Evolutionary conservation across 306 rosid genomes (phyloP).

Genomic region (Hippophae gyantsensis): DNA sequence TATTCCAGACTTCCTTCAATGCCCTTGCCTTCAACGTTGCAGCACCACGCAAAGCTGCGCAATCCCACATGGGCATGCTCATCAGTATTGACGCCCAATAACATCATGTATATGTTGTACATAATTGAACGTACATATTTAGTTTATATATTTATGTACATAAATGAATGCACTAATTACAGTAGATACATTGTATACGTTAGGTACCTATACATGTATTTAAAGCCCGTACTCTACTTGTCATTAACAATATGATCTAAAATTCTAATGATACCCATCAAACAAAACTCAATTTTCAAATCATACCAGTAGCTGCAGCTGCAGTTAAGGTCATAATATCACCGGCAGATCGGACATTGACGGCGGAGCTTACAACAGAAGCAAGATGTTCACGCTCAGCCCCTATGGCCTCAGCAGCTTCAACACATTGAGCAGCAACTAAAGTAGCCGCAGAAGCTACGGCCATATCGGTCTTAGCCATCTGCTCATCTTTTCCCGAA

Average conservation of each 20-base stretch:
- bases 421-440: conserved; percentile 93
- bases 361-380: conserved; percentile 76
- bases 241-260: neutral
- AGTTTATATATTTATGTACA: no score
- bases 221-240: no score
- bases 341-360: conserved; percentile 76
- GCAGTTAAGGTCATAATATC: conserved; percentile 90
- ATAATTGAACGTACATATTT: no score
- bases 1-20: conserved; percentile 83
- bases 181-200: no score
- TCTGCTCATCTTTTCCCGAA: conserved; percentile 46
- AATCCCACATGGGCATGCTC: conserved; percentile 2
- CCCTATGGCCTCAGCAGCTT: conserved; percentile 87
- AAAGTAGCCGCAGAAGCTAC: conserved; percentile 89
- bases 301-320: conserved; percentile 55
- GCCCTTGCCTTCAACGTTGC: conserved; percentile 95
- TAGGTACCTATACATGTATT: no score
- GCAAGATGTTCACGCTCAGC: conserved; percentile 86
- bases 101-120: neutral
- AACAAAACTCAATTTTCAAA: neutral
- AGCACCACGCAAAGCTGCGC: conserved; percentile 81
- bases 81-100: no score
- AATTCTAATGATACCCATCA: neutral
- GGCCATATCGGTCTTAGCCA: conserved; percentile 67
- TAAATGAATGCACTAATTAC: no score